Percentiles rank a stretch among this genome's conserved stretches.
These are phyloP conservation scores for Sugiyamaella sp. DNA, from an alignment of 1,139 yeast species.

Conservation along the genomic window DNA sequence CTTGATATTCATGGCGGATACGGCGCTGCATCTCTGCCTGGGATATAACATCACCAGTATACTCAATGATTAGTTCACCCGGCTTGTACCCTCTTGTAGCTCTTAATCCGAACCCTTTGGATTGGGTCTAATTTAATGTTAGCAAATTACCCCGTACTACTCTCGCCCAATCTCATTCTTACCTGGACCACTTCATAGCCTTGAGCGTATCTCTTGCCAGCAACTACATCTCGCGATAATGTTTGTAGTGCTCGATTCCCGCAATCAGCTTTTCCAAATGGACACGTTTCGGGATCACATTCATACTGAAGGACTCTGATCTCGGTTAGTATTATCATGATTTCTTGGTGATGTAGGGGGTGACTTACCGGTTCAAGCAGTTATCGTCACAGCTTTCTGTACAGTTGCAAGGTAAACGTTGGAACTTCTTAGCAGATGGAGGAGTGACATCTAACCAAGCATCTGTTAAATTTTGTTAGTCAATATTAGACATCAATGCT, in stretches of 20 bases:
- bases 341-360: no score
- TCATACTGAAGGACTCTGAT: constrained; percentile 41
- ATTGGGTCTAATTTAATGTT: constrained; percentile 32
- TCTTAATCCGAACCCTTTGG: constrained; percentile 45
- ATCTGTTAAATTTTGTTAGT: constrained; percentile 27
- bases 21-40: constrained; percentile 41
- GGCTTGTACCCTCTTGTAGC: constrained; percentile 43
- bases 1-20: constrained; percentile 35
- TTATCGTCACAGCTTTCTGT: constrained; percentile 40
- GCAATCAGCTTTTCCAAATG: constrained; percentile 42
- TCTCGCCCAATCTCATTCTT: constrained; percentile 8
- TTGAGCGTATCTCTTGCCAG: constrained; percentile 36
- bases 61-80: constrained; percentile 48
- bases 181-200: constrained; percentile 43
- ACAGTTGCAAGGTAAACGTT: constrained; percentile 40
- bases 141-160: background rate
- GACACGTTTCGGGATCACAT: constrained; percentile 44
- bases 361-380: constrained; percentile 40
- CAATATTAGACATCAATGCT: background rate
- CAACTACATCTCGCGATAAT: constrained; percentile 29
- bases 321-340: background rate
- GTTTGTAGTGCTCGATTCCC: constrained; percentile 45
- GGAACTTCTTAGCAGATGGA: constrained; percentile 28
- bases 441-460: constrained; percentile 36
- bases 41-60: constrained; percentile 49